Evolutionary conservation across 2,329 filamentous ascomycete species (phyloP).

Genomic region (Seiridium cupressi): DNA sequence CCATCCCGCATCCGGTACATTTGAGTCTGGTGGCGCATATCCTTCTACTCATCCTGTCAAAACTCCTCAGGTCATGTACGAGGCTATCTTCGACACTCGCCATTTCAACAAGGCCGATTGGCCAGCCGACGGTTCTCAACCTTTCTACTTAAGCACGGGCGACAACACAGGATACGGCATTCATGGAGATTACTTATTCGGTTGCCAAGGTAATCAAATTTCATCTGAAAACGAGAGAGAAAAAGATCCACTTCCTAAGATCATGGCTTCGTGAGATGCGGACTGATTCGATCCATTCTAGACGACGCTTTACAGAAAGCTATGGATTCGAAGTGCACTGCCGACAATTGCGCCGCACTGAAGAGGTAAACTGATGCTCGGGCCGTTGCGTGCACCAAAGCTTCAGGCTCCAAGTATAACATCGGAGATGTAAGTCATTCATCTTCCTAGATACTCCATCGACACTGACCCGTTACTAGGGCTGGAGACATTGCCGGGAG

Average conservation of each 20-base stretch:
- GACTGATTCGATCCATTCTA: neutral
- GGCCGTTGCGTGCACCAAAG: constrained; percentile 27
- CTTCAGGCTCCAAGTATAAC: neutral
- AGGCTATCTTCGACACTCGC: constrained; percentile 50
- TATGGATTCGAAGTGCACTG: constrained; percentile 32
- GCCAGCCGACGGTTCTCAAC: constrained; percentile 28
- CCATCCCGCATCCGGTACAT: constrained; percentile 37
- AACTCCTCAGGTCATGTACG: constrained; percentile 59
- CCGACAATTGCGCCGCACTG: constrained; percentile 27
- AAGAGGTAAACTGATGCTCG: constrained; percentile 25
- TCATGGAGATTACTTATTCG: constrained; percentile 37
- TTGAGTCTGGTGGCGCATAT: constrained; percentile 42
- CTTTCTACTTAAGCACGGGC: constrained; percentile 26
- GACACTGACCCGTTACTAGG: neutral
- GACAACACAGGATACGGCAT: constrained; percentile 34
- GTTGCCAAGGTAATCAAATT: constrained; percentile 25
- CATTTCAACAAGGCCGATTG: constrained; percentile 24
- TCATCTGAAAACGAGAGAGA: neutral
- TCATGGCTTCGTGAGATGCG: no score
- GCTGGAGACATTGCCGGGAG: neutral
- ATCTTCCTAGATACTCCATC: constrained; percentile 12
- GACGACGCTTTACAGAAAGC: constrained; percentile 34
- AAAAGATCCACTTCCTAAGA: neutral
- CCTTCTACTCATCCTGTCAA: constrained; percentile 49
- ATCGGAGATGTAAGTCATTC: neutral